Percentiles rank a stretch among this genome's conserved stretches.
phyloP scores from a whole-genome alignment of 768 basidiomycete genomes.

The Favolaschia claudopus region DNA sequence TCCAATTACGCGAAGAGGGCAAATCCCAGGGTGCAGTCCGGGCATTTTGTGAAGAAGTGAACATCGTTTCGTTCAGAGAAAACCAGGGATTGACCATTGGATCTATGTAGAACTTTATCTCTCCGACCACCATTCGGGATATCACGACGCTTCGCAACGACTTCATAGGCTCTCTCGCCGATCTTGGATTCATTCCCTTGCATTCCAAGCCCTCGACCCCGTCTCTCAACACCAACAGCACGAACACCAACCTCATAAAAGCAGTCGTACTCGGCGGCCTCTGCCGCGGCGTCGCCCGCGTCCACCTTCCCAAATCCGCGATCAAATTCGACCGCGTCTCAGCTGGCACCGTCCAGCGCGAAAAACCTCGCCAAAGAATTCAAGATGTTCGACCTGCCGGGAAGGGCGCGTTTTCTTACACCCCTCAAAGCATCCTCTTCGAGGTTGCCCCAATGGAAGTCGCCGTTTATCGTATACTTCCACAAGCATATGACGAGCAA shows the following conservation, averaged over 20 bases:
- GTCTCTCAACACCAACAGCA: slow-evolving; percentile 68
- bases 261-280: slow-evolving; percentile 86
- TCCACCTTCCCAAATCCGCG: slow-evolving; percentile 74
- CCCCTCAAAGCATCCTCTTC: slow-evolving; percentile 84
- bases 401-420: slow-evolving; percentile 79
- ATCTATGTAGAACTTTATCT: slow-evolving; percentile 79
- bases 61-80: background rate
- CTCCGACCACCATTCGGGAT: slow-evolving; percentile 73
- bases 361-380: slow-evolving; percentile 86
- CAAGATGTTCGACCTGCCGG: slow-evolving; percentile 78
- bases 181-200: slow-evolving; percentile 72
- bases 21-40: slow-evolving; percentile 54
- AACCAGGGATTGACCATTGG: background rate
- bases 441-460: slow-evolving; percentile 73
- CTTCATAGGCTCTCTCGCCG: slow-evolving; percentile 72
- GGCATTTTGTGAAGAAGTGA: slow-evolving; percentile 77
- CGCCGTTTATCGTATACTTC: slow-evolving; percentile 86
- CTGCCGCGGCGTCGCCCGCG: slow-evolving; percentile 83
- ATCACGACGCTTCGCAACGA: slow-evolving; percentile 81
- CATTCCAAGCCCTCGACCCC: slow-evolving; percentile 53
- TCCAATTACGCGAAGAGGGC: slow-evolving; percentile 56
- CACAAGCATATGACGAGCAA: slow-evolving; percentile 84
- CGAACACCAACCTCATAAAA: slow-evolving; percentile 81
- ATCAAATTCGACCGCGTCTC: slow-evolving; percentile 88
- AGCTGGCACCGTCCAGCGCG: slow-evolving; percentile 83